A percentile compares a stretch with the other conserved stretches of the same genome.
Evolutionary conservation across 2,329 filamentous ascomycete species (phyloP).

Genomic region (Penicillium sp.): DNA sequence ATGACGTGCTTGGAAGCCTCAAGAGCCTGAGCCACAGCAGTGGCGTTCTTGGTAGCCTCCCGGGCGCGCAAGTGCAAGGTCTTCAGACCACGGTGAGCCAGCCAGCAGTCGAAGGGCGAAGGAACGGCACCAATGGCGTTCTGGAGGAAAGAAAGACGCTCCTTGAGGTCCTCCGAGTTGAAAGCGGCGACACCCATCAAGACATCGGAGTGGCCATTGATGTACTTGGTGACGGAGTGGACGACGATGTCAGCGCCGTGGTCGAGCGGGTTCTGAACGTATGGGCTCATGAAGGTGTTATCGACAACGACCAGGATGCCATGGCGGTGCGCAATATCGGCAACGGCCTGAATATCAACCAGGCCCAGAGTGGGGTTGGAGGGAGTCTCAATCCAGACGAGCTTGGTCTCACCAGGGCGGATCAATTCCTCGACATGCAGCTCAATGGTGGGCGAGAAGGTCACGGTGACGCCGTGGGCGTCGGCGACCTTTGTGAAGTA

Average conservation of each 20-base stretch:
- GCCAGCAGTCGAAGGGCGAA: slow-evolving; percentile 94
- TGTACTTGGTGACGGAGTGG: slow-evolving; percentile 97
- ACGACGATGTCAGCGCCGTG: slow-evolving; percentile 96
- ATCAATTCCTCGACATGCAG: slow-evolving; percentile 82
- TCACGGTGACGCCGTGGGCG: slow-evolving; percentile 90
- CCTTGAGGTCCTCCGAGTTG: slow-evolving; percentile 77
- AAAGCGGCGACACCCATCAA: slow-evolving; percentile 97
- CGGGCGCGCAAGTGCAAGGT: slow-evolving; percentile 89
- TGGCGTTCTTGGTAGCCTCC: slow-evolving; percentile 80
- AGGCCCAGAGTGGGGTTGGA: slow-evolving; percentile 92
- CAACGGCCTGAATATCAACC: slow-evolving; percentile 87
- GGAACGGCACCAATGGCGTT: slow-evolving; percentile 97
- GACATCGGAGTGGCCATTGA: slow-evolving; percentile 94
- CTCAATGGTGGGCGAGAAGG: slow-evolving; percentile 91
- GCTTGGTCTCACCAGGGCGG: slow-evolving; percentile 73
- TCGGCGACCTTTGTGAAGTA: slow-evolving; percentile 98
- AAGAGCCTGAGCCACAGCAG: slow-evolving; percentile 70
- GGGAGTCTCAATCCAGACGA: slow-evolving; percentile 96
- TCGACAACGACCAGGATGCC: slow-evolving; percentile 97
- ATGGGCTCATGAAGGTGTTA: slow-evolving; percentile 96
- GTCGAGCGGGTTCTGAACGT: slow-evolving; percentile 93
- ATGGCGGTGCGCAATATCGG: slow-evolving; percentile 76
- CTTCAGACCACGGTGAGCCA: slow-evolving; percentile 94
- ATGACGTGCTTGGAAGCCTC: slow-evolving; percentile 78
- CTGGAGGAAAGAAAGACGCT: slow-evolving; percentile 83